Evolutionary conservation across 2,329 filamentous ascomycete genomes (phyloP).

Genomic region (Ascochyta clinopodiicola): DNA sequence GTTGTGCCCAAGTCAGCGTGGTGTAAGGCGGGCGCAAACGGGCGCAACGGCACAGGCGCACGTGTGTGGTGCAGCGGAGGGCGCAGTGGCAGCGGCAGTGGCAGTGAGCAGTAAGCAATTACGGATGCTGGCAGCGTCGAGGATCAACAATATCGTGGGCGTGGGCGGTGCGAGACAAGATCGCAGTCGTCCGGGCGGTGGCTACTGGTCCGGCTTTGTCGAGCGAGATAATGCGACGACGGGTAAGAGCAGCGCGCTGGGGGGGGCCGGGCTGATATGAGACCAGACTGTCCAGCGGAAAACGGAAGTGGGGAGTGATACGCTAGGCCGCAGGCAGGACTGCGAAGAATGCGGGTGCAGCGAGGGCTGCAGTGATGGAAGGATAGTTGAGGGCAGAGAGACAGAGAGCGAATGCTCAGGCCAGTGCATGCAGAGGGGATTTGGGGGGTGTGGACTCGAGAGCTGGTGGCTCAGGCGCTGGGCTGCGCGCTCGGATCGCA

Average conservation of each 20-base stretch:
- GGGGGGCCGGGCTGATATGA: conserved; percentile 31
- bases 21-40: conserved; percentile 3
- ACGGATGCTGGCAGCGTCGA: conserved; percentile 16
- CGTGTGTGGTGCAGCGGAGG: conserved; percentile 31
- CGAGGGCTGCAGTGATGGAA: conserved; percentile 24
- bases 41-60: conserved; percentile 11
- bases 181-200: conserved; percentile 22
- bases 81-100: conserved; percentile 15
- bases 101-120: conserved; percentile 23
- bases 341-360: conserved; percentile 37
- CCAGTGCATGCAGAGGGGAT: conserved; percentile 34
- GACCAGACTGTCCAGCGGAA: conserved; percentile 20
- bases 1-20: conserved; percentile 31
- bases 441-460: conserved; percentile 36
- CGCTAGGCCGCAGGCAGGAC: conserved; percentile 31
- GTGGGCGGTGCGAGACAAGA: neutral
- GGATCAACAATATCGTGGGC: conserved; percentile 1
- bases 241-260: neutral
- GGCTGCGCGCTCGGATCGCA: conserved; percentile 28
- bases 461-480: conserved; percentile 20
- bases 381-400: conserved; percentile 15
- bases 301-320: conserved; percentile 23
- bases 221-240: conserved; percentile 23
- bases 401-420: conserved; percentile 30
- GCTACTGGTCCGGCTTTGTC: conserved; percentile 14